Percentiles rank a stretch among this genome's conserved stretches.
phyloP scores from a whole-genome alignment of 177 flowering plant genomes.

The Telopea speciosissima region DNA sequence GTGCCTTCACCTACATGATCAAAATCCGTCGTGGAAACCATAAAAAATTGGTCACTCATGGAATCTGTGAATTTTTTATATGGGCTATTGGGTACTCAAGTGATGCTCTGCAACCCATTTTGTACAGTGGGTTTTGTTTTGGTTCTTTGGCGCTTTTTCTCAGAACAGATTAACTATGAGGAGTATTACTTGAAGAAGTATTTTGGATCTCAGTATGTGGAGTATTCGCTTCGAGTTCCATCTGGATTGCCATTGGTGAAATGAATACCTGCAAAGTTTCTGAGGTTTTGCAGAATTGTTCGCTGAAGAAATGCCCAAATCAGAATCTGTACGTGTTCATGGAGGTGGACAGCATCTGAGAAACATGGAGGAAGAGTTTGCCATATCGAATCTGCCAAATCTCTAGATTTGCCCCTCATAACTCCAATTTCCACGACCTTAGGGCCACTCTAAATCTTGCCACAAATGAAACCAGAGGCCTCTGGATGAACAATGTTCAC shows the following conservation, averaged over 20 bases:
- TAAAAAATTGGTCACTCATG: not conserved
- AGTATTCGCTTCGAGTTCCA: slow-evolving; percentile 55
- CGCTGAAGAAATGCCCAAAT: no score
- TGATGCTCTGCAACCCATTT: slow-evolving; percentile 64
- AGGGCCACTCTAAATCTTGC: no score
- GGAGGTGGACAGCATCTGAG: not conserved
- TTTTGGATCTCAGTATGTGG: slow-evolving; percentile 68
- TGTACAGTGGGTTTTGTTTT: slow-evolving; percentile 46
- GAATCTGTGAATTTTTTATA: slow-evolving; percentile 43
- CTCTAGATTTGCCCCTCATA: no score
- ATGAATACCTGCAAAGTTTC: slow-evolving; percentile 22
- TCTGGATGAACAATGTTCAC: no score
- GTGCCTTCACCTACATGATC: not conserved
- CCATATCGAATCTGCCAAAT: no score
- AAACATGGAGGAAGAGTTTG: not conserved
- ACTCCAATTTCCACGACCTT: no score
- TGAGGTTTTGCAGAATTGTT: not conserved
- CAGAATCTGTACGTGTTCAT: not conserved
- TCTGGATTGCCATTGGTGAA: slow-evolving; percentile 88
- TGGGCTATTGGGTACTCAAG: slow-evolving; percentile 70
- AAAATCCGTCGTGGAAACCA: not conserved
- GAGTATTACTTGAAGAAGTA: slow-evolving; percentile 81
- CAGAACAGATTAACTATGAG: slow-evolving; percentile 57
- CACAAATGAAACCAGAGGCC: no score
- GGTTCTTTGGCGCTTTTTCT: slow-evolving; percentile 59